phyloP scores from a whole-genome alignment of 169 alveolate genomes.

The Condylostoma magnum region DNA sequence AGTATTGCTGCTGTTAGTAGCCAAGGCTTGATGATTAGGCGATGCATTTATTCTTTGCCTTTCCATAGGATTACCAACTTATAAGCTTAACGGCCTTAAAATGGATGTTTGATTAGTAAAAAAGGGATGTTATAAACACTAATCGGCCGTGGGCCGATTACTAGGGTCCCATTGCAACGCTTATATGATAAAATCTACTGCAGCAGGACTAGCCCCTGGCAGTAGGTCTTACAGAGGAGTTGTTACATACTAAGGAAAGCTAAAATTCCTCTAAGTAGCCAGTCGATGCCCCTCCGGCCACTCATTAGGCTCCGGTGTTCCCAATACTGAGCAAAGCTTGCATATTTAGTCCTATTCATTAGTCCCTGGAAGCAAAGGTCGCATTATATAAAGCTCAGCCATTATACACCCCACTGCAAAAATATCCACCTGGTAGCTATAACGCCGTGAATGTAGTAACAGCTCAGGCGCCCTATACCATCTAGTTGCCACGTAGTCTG shows the following conservation, averaged over 20 bases:
- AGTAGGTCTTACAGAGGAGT: slow-evolving; percentile 60
- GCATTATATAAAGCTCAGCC: slow-evolving; percentile 70
- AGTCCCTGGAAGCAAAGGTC: slow-evolving; percentile 86
- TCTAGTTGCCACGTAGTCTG: slow-evolving; percentile 92
- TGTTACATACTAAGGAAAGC: slow-evolving; percentile 69
- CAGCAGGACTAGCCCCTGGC: slow-evolving; percentile 82
- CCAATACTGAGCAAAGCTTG: slow-evolving; percentile 79
- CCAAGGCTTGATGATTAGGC: too few species aligned
- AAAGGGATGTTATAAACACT: slow-evolving; percentile 79
- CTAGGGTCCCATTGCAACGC: slow-evolving; percentile 83
- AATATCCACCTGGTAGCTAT: slow-evolving; percentile 80
- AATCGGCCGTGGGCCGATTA: slow-evolving; percentile 76
- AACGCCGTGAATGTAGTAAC: slow-evolving; percentile 67
- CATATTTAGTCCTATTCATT: slow-evolving; percentile 74
- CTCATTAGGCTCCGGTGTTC: slow-evolving; percentile 73
- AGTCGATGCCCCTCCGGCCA: slow-evolving; percentile 84
- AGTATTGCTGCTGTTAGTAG: too few species aligned
- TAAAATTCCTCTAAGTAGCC: slow-evolving; percentile 65
- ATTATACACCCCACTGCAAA: slow-evolving; percentile 85
- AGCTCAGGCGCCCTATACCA: slow-evolving; percentile 89
- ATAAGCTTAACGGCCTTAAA: too few species aligned
- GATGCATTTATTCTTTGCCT: too few species aligned
- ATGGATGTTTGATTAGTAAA: too few species aligned
- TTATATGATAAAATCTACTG: slow-evolving; percentile 67
- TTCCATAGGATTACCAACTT: too few species aligned